A percentile compares a stretch with the other conserved stretches of the same genome.
Evolutionary conservation across 148 eudicot genomes (phyloP).

Genomic region (Nepenthes gracilis): DNA sequence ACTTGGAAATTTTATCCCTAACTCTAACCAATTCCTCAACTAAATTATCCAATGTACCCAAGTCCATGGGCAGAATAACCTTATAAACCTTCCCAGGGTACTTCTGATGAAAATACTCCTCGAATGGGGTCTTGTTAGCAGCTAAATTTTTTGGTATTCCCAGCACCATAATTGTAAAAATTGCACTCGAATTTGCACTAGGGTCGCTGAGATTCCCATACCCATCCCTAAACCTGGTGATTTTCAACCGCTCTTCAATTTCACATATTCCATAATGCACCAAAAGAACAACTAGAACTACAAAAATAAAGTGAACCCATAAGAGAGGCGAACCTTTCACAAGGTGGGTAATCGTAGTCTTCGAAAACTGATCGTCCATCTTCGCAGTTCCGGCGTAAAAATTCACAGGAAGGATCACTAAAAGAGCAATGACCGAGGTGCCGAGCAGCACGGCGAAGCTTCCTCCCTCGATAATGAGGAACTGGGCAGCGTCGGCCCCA

Average conservation of each 20-base stretch:
- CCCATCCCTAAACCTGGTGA: conserved; percentile 82
- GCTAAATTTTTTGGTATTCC: conserved; percentile 72
- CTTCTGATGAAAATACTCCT: conserved; percentile 63
- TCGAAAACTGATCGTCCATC: conserved; percentile 70
- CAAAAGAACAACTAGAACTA: conserved; percentile 40
- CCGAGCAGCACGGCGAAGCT: conserved; percentile 41
- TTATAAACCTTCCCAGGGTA: conserved; percentile 78
- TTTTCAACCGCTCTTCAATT: conserved; percentile 42
- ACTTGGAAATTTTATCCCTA: conserved; percentile 57
- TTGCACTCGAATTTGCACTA: conserved; percentile 39
- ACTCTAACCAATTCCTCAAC: conserved; percentile 68
- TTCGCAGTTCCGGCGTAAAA: conserved; percentile 45
- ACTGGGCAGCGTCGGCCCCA: conserved; percentile 84
- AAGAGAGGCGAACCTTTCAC: conserved; percentile 44
- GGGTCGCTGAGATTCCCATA: conserved; percentile 53
- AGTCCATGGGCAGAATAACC: conserved; percentile 85
- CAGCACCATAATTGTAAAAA: conserved; percentile 75
- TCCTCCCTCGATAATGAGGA: conserved; percentile 80
- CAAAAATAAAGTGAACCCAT: conserved; percentile 65
- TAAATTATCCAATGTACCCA: conserved; percentile 78
- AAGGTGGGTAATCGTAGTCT: conserved; percentile 61
- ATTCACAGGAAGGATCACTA: conserved; percentile 54
- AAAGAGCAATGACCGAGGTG: conserved; percentile 27
- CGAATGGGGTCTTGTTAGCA: conserved; percentile 45
- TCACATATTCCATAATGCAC: conserved; percentile 51